Percentiles rank a stretch among this genome's conserved stretches.
phyloP scores from a whole-genome alignment of 202 grass and related monocot genomes.

The Setaria viridis region DNA sequence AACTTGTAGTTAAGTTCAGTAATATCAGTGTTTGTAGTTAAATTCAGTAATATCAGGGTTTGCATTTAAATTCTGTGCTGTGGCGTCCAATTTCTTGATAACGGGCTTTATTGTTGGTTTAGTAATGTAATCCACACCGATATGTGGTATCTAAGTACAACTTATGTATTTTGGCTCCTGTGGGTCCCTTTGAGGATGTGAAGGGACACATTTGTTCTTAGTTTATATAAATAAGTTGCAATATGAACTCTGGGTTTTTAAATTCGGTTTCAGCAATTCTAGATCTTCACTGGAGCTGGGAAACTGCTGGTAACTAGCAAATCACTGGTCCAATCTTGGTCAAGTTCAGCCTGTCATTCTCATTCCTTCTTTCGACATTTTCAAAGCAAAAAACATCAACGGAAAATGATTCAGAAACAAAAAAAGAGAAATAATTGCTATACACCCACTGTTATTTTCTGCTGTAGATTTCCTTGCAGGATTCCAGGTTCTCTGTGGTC shows the following conservation, averaged over 20 bases:
- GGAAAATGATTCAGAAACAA: background rate
- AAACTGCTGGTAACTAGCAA: background rate
- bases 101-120: background rate
- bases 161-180: background rate
- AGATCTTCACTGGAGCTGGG: background rate
- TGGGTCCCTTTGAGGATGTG: background rate
- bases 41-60: background rate
- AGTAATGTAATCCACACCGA: background rate
- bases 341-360: background rate
- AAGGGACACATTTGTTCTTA: background rate
- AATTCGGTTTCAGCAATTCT: background rate
- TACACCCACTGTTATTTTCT: background rate
- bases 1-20: background rate
- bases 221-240: background rate
- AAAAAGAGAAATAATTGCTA: background rate
- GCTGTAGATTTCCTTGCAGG: background rate
- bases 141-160: background rate
- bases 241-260: background rate
- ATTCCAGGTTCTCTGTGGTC: background rate
- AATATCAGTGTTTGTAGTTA: background rate
- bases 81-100: background rate
- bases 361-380: background rate
- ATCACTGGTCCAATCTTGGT: background rate
- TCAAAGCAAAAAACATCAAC: background rate
- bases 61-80: background rate